Conservation (phyloP, 2,329 filamentous ascomycete species). For the Paradendryphiella salina region DNA sequence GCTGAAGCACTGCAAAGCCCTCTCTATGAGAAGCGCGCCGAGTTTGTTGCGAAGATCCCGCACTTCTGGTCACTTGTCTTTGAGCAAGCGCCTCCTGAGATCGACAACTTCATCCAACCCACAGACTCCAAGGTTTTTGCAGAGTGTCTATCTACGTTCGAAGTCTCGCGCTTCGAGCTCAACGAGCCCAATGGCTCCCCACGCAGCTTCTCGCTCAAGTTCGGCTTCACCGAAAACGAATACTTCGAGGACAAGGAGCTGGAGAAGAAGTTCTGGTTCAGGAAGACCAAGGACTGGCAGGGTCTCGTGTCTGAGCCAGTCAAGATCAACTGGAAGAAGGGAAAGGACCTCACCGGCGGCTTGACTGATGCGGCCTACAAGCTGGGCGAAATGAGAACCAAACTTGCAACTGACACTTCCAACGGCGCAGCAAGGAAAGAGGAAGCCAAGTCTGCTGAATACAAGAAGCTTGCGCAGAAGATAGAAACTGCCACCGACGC, state of each 20-base stretch:
- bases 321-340: constrained; percentile 74
- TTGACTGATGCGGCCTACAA: constrained; percentile 73
- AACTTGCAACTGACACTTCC: constrained; percentile 30
- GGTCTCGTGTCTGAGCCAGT: constrained; percentile 89
- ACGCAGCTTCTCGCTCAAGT: constrained; percentile 70
- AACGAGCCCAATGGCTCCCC: constrained; percentile 71
- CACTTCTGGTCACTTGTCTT: constrained; percentile 96
- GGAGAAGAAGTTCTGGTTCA: constrained; percentile 92
- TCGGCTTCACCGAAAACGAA: constrained; percentile 80
- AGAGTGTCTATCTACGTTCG: constrained; percentile 67
- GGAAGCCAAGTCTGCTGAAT: constrained; percentile 59
- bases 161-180: constrained; percentile 80
- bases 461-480: constrained; percentile 58
- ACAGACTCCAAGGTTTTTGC: constrained; percentile 75
- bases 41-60: constrained; percentile 71
- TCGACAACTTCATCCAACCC: constrained; percentile 86
- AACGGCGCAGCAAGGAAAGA: constrained; percentile 53
- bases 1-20: constrained; percentile 69
- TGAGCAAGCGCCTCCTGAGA: constrained; percentile 79
- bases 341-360: constrained; percentile 80
- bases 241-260: constrained; percentile 77
- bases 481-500: constrained; percentile 63
- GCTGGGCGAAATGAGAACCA: constrained; percentile 65
- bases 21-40: constrained; percentile 76
- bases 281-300: constrained; percentile 68